phyloP scores from a whole-genome alignment of 1,139 yeast genomes.

The Entelexis paramagnoliae region DNA sequence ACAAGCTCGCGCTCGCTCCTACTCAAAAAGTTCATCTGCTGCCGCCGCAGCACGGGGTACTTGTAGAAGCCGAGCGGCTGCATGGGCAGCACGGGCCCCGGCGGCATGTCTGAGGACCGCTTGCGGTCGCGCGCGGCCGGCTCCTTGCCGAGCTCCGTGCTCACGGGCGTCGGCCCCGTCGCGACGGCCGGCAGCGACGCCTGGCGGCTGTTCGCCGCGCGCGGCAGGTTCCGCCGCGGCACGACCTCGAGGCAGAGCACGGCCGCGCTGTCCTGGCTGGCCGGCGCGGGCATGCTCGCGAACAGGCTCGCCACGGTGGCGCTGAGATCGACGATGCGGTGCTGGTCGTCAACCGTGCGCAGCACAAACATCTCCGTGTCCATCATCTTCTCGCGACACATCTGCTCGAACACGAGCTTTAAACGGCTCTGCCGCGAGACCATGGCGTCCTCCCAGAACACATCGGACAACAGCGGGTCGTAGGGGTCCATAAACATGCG shows the following conservation, averaged over 20 bases:
- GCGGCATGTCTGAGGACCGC: conserved; percentile 8
- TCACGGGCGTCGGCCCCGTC: background rate
- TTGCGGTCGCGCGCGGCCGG: background rate
- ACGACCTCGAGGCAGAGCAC: conserved; percentile 7
- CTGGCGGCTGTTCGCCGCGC: conserved; percentile 2
- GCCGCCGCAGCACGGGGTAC: conserved; percentile 80
- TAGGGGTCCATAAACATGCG: conserved; percentile 31
- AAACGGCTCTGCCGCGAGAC: conserved; percentile 16
- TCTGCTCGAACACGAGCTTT: conserved; percentile 27
- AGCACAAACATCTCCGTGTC: conserved; percentile 31
- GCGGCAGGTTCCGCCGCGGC: conserved; percentile 10
- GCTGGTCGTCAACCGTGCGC: conserved; percentile 26
- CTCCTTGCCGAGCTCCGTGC: background rate
- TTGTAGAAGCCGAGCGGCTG: conserved; percentile 35
- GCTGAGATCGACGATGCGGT: conserved; percentile 1
- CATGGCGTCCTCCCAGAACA: conserved; percentile 29
- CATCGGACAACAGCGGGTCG: conserved; percentile 29
- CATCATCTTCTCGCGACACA: conserved; percentile 31
- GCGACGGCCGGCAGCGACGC: background rate
- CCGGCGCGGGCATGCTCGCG: background rate
- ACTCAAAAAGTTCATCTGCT: conserved; percentile 70
- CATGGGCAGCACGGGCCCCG: conserved; percentile 20
- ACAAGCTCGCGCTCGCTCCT: conserved; percentile 77
- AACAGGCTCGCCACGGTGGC: conserved; percentile 2
- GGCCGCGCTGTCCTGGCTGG: background rate